Evolutionary conservation across 164 flowering plant genomes (phyloP).

Genomic region (Sedum album): DNA sequence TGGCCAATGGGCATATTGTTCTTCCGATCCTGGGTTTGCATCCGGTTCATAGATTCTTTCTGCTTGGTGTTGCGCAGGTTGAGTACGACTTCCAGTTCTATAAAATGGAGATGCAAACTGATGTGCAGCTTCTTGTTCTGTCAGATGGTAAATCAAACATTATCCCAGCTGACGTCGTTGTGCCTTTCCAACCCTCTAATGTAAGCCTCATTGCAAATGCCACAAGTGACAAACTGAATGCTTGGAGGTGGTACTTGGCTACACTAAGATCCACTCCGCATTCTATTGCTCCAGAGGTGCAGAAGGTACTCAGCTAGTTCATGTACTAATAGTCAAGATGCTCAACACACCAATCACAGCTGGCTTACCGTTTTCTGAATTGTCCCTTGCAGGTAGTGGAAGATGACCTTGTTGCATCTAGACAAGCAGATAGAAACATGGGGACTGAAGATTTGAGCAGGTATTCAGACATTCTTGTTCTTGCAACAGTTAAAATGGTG

Average conservation of each 20-base stretch:
- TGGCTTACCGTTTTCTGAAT: not conserved
- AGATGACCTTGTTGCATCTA: conserved; percentile 77
- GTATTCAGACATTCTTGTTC: conserved; percentile 21
- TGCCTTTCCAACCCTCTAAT: conserved; percentile 67
- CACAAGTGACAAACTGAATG: conserved; percentile 32
- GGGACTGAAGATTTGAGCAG: conserved; percentile 76
- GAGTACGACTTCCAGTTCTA: conserved; percentile 83
- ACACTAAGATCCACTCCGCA: conserved; percentile 51
- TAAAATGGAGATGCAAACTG: conserved; percentile 78
- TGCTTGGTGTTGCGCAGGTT: conserved; percentile 41
- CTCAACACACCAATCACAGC: not conserved
- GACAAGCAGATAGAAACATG: conserved; percentile 69
- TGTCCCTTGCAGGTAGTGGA: conserved; percentile 50
- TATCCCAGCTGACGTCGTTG: conserved; percentile 75
- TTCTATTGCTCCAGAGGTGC: conserved; percentile 65
- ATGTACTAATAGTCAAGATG: not conserved
- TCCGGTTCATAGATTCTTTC: not conserved
- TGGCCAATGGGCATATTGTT: not conserved
- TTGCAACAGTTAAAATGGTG: not conserved
- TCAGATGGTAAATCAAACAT: conserved; percentile 89
- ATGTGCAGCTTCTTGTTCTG: conserved; percentile 65
- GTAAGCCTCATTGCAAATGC: conserved; percentile 18
- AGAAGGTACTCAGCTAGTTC: conserved; percentile 41
- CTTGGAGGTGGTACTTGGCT: conserved; percentile 93
- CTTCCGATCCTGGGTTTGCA: not conserved